Evolutionary conservation across 129 eudicot species (phyloP).

Genomic region (Flaveria sonorensis): DNA sequence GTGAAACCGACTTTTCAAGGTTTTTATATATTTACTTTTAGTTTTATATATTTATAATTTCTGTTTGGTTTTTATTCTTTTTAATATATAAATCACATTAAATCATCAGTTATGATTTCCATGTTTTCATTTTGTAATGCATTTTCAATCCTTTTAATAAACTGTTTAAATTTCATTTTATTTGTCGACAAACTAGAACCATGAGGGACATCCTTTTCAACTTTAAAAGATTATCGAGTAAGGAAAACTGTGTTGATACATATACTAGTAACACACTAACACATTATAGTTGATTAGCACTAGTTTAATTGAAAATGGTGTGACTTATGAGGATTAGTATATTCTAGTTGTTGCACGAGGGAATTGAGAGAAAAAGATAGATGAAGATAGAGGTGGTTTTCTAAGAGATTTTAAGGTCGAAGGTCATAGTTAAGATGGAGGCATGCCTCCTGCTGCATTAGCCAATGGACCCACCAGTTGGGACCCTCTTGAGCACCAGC

Average conservation of each 20-base stretch:
- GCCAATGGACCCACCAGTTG: constrained; percentile 30
- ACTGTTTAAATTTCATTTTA: not conserved
- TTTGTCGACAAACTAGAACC: not conserved
- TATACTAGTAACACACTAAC: too few species aligned
- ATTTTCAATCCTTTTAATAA: not conserved
- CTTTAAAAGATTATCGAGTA: too few species aligned
- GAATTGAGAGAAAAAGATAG: constrained; percentile 35
- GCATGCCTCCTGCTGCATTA: constrained; percentile 40
- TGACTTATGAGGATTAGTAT: not conserved
- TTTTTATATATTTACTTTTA: too few species aligned
- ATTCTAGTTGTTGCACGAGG: constrained; percentile 48
- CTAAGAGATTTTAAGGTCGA: constrained; percentile 51
- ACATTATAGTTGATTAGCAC: too few species aligned
- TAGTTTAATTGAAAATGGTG: not conserved
- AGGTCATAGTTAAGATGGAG: constrained; percentile 43
- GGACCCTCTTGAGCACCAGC: constrained; percentile 38
- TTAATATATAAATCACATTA: not conserved
- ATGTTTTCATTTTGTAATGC: too few species aligned
- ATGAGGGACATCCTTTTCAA: too few species aligned
- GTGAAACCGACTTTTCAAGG: not conserved
- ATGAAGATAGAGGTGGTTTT: constrained; percentile 56
- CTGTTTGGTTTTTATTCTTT: not conserved
- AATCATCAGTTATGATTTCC: not conserved
- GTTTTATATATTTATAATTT: too few species aligned
- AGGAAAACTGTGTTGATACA: too few species aligned